Evolutionary conservation across 345 rosid genomes (phyloP), one percentile per base, ranked within the genome.

Genomic region (Syzygium jambos): DNA sequence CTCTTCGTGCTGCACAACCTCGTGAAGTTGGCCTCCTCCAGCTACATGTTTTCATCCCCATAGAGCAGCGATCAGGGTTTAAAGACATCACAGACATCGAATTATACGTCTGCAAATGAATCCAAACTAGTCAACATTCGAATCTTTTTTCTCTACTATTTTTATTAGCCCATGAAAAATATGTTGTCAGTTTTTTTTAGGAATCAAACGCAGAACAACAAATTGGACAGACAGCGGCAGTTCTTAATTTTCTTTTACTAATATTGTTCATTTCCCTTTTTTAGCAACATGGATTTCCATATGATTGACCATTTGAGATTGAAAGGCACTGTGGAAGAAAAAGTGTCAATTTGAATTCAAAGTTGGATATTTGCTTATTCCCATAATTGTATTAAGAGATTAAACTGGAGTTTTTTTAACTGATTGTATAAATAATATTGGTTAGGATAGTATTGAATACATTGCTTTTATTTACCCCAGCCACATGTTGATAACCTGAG

Each of bases 1-100:
- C 85, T 89, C 89, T 90, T 92, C 27, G 86, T 89, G n/a, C 82
- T 82, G 19, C 92, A 92, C 34, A 89, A 7, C 78, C 88, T 88
- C 30, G 92, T 87, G 57, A 89, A 84, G 14, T 87, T 84, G n/a
- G 88, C 52, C 34, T 92, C 88, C 49, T 87, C 29, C 56, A 90
- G 22, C 92, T 92, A 63, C 90, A 88, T 9, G 80, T 34, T 41
- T 13, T 8, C 27, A 84, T 30, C 55, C 55, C 85, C 23, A 10
- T 9, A 46, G 17, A 19, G 29, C 57, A 52, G 27, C 13, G 25
- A 63, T 23, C 25, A 10, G 63, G 63, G n/a, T 57, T 57, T 23
- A 57, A 23, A 11, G 63, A 77, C 83, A 16, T 41, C 22, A 16
- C 27, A 38, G 21, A 51, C 3, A 51, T 22, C 14, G 27, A 5